A percentile compares a stretch with the other conserved stretches of the same genome.
These are phyloP conservation scores for Chlamydomonas asymmetrica DNA, from an alignment of 139 green algal genomes.

Conservation along the genomic window DNA sequence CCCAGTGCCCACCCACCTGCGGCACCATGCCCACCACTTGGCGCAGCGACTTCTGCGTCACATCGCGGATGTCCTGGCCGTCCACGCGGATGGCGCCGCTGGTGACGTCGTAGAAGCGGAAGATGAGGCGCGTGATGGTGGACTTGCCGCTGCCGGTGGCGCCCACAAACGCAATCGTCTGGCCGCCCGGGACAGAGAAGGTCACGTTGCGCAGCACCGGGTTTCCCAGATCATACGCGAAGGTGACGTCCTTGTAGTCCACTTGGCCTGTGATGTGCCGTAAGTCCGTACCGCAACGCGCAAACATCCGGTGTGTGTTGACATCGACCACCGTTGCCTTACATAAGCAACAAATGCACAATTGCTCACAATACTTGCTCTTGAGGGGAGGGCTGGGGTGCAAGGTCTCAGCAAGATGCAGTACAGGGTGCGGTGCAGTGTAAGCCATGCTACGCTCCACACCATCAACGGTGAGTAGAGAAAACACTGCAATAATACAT, in stretches of 20 bases:
- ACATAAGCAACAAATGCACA: too few species aligned
- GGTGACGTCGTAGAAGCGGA: conserved; percentile 79
- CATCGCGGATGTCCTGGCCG: conserved; percentile 66
- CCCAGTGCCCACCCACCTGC: conserved; percentile 50
- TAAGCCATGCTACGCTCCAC: too few species aligned
- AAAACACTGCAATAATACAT: conserved; percentile 20
- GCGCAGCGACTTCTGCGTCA: conserved; percentile 73
- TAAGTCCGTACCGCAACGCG: too few species aligned
- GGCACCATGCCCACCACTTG: conserved; percentile 64
- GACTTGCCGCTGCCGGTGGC: conserved; percentile 86
- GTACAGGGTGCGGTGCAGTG: too few species aligned
- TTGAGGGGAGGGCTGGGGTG: too few species aligned
- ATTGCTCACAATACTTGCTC: too few species aligned
- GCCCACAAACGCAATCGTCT: conserved; percentile 78
- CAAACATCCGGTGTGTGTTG: too few species aligned
- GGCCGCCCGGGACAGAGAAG: conserved; percentile 59
- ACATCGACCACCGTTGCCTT: too few species aligned
- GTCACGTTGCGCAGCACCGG: conserved; percentile 65
- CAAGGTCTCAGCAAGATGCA: too few species aligned
- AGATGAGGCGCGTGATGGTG: conserved; percentile 79
- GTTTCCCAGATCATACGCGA: conserved; percentile 51
- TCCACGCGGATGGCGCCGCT: conserved; percentile 72
- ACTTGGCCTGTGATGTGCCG: conserved; percentile 23
- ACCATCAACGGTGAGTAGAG: too few species aligned
- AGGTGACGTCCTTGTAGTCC: conserved; percentile 67